phyloP scores from a whole-genome alignment of 2,329 filamentous ascomycete genomes.

The Botrytis tulipae region DNA sequence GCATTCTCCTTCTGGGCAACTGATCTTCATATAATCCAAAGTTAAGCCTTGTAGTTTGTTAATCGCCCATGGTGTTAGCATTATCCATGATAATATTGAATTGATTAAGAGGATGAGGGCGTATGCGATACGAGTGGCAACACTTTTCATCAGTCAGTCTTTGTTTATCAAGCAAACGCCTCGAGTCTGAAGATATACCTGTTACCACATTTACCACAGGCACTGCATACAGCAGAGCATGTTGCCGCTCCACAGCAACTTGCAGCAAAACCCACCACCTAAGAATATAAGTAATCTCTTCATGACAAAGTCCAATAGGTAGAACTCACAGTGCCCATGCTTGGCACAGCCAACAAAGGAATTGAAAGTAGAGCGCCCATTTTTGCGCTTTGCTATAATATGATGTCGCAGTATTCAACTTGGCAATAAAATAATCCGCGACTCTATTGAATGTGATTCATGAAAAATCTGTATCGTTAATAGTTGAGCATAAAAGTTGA shows the following conservation, averaged over 20 bases:
- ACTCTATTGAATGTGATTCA: not conserved
- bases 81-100: conserved; percentile 96
- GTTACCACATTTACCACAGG: conserved; percentile 95
- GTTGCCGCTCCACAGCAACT: conserved; percentile 97
- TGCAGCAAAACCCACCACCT: conserved; percentile 75
- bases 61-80: conserved; percentile 98
- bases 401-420: not conserved
- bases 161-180: conserved; percentile 4
- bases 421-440: not conserved
- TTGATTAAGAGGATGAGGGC: conserved; percentile 93
- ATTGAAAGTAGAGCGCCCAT: conserved; percentile 94
- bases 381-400: conserved; percentile 25
- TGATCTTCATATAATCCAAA: conserved; percentile 93
- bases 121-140: conserved; percentile 95
- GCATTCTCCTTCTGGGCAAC: conserved; percentile 85
- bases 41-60: conserved; percentile 91
- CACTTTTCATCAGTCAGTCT: conserved; percentile 51
- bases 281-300: conserved; percentile 29
- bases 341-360: conserved; percentile 84
- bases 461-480: conserved; percentile 5
- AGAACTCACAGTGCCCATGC: conserved; percentile 73
- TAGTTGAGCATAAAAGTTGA: not conserved
- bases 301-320: conserved; percentile 1
- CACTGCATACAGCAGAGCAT: conserved; percentile 91
- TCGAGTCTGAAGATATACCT: conserved; percentile 53